These are phyloP conservation scores for Chloris gayana DNA, from an alignment of 176 grass and related monocot species.

Conservation along the genomic window DNA sequence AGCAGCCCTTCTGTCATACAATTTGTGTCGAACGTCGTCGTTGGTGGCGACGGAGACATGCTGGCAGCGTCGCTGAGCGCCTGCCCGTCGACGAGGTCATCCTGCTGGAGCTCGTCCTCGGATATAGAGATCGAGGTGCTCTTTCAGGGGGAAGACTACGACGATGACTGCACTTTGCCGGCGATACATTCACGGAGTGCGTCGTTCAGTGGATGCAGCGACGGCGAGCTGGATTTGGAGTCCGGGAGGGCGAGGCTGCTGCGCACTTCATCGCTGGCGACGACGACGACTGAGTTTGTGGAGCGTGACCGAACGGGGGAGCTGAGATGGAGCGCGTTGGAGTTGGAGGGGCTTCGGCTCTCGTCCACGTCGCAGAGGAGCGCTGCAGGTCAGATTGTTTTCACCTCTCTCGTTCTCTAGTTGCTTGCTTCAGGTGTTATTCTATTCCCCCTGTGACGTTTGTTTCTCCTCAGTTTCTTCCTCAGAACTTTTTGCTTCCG, in stretches of 20 bases:
- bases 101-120: background rate
- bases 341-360: background rate
- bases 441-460: too few species aligned
- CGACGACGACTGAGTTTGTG: constrained; percentile 10
- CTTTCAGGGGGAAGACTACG: background rate
- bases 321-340: constrained; percentile 25
- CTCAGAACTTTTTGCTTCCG: background rate
- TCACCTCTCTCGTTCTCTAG: background rate
- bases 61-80: constrained; percentile 31
- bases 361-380: background rate
- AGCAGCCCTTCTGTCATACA: constrained; percentile 9
- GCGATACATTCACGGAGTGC: background rate
- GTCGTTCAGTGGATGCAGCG: background rate
- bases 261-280: background rate
- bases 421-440: background rate
- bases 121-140: constrained; percentile 40
- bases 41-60: background rate
- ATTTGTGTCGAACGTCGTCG: constrained; percentile 22
- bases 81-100: constrained; percentile 20
- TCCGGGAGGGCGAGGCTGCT: constrained; percentile 22
- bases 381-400: background rate
- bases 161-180: background rate
- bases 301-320: constrained; percentile 6
- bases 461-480: background rate
- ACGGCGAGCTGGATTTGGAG: background rate